Evolutionary conservation across 2,329 filamentous ascomycete species (phyloP).

Genomic region (Teratosphaeria epicoccoides): DNA sequence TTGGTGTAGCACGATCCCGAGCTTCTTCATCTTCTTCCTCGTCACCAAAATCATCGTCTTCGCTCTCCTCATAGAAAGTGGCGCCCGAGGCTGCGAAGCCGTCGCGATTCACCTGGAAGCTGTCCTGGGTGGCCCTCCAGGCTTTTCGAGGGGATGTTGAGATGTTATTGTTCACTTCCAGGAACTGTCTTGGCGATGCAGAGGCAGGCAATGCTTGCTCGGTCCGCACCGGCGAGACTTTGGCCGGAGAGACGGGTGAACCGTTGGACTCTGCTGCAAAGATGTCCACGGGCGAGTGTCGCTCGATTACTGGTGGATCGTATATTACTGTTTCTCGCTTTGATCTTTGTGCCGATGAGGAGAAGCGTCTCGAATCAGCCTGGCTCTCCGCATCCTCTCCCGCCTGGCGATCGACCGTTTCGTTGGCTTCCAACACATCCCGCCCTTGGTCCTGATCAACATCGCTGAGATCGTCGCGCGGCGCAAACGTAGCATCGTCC

Average conservation of each 20-base stretch:
- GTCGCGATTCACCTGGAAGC: neutral
- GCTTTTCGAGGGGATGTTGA: neutral
- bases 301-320: neutral
- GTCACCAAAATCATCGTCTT: constrained; percentile 6
- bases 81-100: neutral
- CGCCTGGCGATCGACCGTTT: constrained; percentile 4
- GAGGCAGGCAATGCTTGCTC: neutral
- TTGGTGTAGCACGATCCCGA: constrained; percentile 15
- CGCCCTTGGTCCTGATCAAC: constrained; percentile 10
- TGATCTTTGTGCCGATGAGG: neutral
- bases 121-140: neutral
- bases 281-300: neutral
- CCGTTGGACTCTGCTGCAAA: neutral
- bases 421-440: constrained; percentile 12
- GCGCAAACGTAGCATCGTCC: neutral
- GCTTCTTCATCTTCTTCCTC: constrained; percentile 5
- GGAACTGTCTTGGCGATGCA: neutral
- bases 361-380: neutral
- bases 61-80: constrained; percentile 3
- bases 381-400: neutral
- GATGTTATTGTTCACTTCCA: neutral
- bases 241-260: neutral
- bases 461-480: constrained; percentile 2
- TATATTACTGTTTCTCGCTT: neutral
- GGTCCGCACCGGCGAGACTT: constrained; percentile 1